Evolutionary conservation across 768 basidiomycete species (phyloP), one percentile per base, ranked within the genome.

Genomic region (Kwoniella dejecticola): DNA sequence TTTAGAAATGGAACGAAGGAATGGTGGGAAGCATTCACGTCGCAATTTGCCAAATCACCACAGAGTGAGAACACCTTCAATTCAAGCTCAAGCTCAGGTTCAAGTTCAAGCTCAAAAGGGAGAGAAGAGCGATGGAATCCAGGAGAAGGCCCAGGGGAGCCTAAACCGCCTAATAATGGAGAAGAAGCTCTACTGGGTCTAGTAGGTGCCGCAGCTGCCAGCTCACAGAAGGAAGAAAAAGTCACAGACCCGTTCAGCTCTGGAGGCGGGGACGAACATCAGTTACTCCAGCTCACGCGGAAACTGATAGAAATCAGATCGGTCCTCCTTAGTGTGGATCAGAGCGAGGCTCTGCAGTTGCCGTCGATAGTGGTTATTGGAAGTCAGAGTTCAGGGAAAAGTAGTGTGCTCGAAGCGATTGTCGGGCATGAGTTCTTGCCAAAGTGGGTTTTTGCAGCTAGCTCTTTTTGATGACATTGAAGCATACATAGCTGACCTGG

Each of bases 301-400:
- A 98, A 95, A 74, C 85, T 99, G 60, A 99, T 99, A 74, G 94
- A 94, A 79, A 96, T 99, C 72, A 82, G 96, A 58, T 88, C 84
- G 63, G 94, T 98, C 84, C 82, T 99, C n/a, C 82, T 98, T 23
- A 89, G 90, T 71, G 94, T 98, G 56, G 96, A 97, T 79, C 92
- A 98, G 79, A 92, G 88, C 66, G 95, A 97, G 67, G 85, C 88
- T 6, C 83, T 99, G 68, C 97, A 93, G 71, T 82, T 99, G 19
- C 96, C 96, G 1, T 95, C 92, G 70, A 98, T 99, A 63, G 96
- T 98, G 42, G 96, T 98, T 47, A 90, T 99, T 64, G 96, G 96
- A 11, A 95, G 91, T 77, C 96, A 99, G 81, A 96, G 93, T 78
- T 94, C 91, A 1, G 96, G 96, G 11, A 99, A 99, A 83, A 97